Evolutionary conservation across 1,284 basidiomycete genomes (phyloP).

Genomic region (Agroathelia rolfsii): DNA sequence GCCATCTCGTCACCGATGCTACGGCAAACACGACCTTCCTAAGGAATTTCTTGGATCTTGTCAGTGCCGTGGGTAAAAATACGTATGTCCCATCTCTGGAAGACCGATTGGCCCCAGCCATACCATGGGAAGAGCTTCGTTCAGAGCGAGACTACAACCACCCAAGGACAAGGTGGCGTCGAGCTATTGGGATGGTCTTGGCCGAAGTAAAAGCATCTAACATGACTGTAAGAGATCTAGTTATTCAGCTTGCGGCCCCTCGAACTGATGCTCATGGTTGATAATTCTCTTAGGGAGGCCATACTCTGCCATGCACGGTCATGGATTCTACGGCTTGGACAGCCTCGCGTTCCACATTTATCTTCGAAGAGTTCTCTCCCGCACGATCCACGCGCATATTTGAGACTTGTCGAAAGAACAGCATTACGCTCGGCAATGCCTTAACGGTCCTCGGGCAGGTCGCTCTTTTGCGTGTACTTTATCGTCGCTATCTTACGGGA

Average conservation of each 20-base stretch:
- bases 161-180: slow-evolving; percentile 36
- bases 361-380: slow-evolving; percentile 17
- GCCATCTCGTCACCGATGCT: slow-evolving; percentile 41
- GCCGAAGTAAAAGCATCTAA: slow-evolving; percentile 21
- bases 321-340: slow-evolving; percentile 25
- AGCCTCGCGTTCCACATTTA: slow-evolving; percentile 24
- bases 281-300: slow-evolving; percentile 39
- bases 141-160: slow-evolving; percentile 22
- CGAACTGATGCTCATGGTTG: slow-evolving; percentile 6
- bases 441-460: slow-evolving; percentile 42
- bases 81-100: slow-evolving; percentile 18
- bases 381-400: slow-evolving; percentile 21
- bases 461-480: slow-evolving; percentile 42
- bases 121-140: slow-evolving; percentile 27
- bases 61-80: slow-evolving; percentile 14
- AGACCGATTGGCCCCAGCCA: slow-evolving; percentile 30
- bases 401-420: slow-evolving; percentile 28
- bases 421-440: slow-evolving; percentile 41
- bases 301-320: slow-evolving; percentile 37
- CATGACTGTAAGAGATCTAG: slow-evolving; percentile 21
- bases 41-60: slow-evolving; percentile 37
- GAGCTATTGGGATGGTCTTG: slow-evolving; percentile 34
- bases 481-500: slow-evolving; percentile 36
- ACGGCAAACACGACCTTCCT: slow-evolving; percentile 32
- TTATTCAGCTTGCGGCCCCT: background rate